Base-by-base conservation (phyloP, 768 basidiomycete species). In the Lactarius psammicola region DNA sequence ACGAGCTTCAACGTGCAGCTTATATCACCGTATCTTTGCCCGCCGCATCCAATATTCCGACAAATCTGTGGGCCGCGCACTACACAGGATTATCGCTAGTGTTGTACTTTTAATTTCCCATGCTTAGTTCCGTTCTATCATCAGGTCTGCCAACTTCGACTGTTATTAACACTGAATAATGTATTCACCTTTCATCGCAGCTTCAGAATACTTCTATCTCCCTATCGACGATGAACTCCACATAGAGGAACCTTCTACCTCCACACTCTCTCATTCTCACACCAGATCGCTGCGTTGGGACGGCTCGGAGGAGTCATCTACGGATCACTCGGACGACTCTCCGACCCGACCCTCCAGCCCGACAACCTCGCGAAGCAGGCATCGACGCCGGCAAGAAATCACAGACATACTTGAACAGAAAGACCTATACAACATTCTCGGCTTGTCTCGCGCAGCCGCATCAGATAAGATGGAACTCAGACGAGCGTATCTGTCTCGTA, bases 361-460 rank as follows among this genome's bases (percentile, higher is more conserved):
- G 59, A 71, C 20, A 59, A 65, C 30, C 59, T 68, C 38, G 56
- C 60, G 55, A 63, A 61, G 51, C 57, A 42, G 36, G 40, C 56
- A 59, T 42, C 62, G 57, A 67, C 59, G 56, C 59, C 68, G 72
- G 60, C 68, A 72, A 9, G 78, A 81, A 15, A 81, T 89, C 23
- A 74, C 79, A 9, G 78, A 83, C 9, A 82, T 93, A 28, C 80
- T 91, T 30, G 75, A 80, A 28, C 81, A 80, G 69, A 82, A 88
- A 62, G 84, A 91, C 74, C 81, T 93, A 42, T 93, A 94, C 74
- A 76, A 80, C 30, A 85, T 94, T 34, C 82, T 95, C 9, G 92
- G 91, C 5, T 75, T 92, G 6, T 71, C 80, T 26, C 82, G 81
- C 67, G 78, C 78, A 8, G 74, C 80, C 0, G 71, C 72, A 36